Base-by-base conservation (phyloP, 1,284 basidiomycete genomes). In the Tilletia walkeri region DNA sequence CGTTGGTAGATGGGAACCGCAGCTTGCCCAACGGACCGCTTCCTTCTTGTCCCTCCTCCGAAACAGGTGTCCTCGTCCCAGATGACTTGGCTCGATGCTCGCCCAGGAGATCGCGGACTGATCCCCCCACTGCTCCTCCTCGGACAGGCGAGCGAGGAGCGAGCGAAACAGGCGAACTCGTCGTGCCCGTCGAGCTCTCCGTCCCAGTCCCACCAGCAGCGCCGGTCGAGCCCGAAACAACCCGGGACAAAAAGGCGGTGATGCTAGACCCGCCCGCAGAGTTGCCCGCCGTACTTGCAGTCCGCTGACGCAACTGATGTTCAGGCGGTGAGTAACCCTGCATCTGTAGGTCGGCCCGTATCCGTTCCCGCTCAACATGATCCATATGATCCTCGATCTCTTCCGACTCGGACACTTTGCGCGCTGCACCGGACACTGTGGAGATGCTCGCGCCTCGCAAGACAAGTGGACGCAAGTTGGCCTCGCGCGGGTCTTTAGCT, bases 401-500 rank as follows among this genome's bases (percentile, higher is more conserved):
- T 56, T 78, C 77, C 59, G 71, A 73, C 20, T 73, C 72, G 5
- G 73, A 69, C 65, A 78, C 30, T 36, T 75, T 76, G 54, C 76
- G 69, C 45, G 56, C 48, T 49, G 45, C 39, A 18, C 41, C 56
- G 9, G 34, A 38, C 67, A 53, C 38, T 7, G 59, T 18, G 16
- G 65, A 50, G 70, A 94, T 91, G 9, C 93, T 93, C 34, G 89
- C 90, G 20, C 90, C 88, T 78, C 89, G 90, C 54, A 92, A 86
- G 5, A 90, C 91, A 50, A 92, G 85, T 7, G 90, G 91, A 14
- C 90, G 90, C 70, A 92, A 84, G 74, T 87, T 18, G 81, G 72
- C 61, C 89, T 89, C 59, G 59, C 59, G 59, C 0, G 87, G 75
- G 77, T 89, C 90, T 84, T 89, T 90, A 6, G 53, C 66, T 7